Evolutionary conservation across 257 asterid species (phyloP), one percentile per base, ranked within the genome.

Genomic region (Orobanche coerulescens): DNA sequence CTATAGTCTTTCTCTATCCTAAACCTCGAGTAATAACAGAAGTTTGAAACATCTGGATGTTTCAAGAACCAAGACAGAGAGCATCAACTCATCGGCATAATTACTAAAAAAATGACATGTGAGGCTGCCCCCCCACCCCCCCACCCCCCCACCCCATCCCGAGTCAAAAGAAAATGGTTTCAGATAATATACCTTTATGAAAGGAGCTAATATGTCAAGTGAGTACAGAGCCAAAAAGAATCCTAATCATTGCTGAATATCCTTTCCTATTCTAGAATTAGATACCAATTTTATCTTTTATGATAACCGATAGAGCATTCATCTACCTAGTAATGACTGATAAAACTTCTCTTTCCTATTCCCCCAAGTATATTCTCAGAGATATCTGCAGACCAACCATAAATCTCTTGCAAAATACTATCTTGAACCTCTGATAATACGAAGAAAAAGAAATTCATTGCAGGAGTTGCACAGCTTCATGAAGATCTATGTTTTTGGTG

Each of bases 321-420:
- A n/a, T n/a, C n/a, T n/a, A n/a, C n/a, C n/a, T n/a, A n/a, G n/a
- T n/a, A n/a, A n/a, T n/a, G n/a, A n/a, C n/a, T n/a, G n/a, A n/a
- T n/a, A n/a, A n/a, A n/a, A n/a, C n/a, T n/a, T n/a, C 26, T 49
- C 18, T 20, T 61, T 69, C 63, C 36, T 61, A 50, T 68, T 60
- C 52, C 54, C 18, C 6, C 34, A 33, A 22, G 43, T 14, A 46
- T 40, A 63, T 43, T 40, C 42, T 19, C 43, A 39, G 26, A 23
- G n/a, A n/a, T 19, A 26, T 48, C 6, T 54, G 59, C 57, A 55
- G 14, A 8, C 53, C n/a, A 49, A 49, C 60, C 14, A 48, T 43
- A 15, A 16, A 24, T n/a, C 44, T 58, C 65, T 20, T 12, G 8
- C 14, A 63, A 48, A 37, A 71, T n/a, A 19, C 30, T 51, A 19